These are phyloP conservation scores for Papiliotrema fonsecae DNA, from an alignment of 1,284 basidiomycete genomes.

Conservation along the genomic window DNA sequence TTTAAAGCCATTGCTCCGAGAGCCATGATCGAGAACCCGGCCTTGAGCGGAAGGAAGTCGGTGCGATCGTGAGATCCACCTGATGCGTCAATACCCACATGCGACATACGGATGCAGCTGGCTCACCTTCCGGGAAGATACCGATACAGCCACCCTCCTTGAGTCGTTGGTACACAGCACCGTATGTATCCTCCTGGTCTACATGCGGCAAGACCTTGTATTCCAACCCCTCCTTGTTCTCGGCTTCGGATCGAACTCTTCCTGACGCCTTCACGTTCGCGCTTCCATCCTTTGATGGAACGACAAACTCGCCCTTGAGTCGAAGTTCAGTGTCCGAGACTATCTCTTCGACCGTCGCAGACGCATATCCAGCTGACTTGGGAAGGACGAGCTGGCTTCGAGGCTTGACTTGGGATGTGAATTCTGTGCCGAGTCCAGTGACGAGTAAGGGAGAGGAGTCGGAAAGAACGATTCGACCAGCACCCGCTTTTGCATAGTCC, in stretches of 20 bases:
- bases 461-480: conserved; percentile 69
- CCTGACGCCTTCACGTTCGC: conserved; percentile 67
- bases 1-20: conserved; percentile 92
- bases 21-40: conserved; percentile 96
- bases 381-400: conserved; percentile 85
- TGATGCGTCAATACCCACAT: conserved; percentile 35
- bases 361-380: conserved; percentile 69
- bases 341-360: conserved; percentile 82
- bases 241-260: conserved; percentile 64
- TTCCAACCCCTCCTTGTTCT: conserved; percentile 55
- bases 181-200: conserved; percentile 92
- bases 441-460: conserved; percentile 72
- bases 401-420: conserved; percentile 70
- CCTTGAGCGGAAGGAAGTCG: conserved; percentile 89
- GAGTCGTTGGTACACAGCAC: conserved; percentile 83
- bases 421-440: conserved; percentile 70
- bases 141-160: conserved; percentile 85
- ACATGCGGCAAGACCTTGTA: conserved; percentile 79
- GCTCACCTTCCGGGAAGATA: conserved; percentile 89
- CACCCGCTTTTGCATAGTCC: conserved; percentile 76
- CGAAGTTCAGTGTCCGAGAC: conserved; percentile 77
- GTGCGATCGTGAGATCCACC: conserved; percentile 95
- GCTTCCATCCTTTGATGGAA: conserved; percentile 46
- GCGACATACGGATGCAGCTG: not conserved
- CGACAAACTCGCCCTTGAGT: conserved; percentile 79